Evolutionary conservation across 2,329 filamentous ascomycete species (phyloP).

Genomic region (Myriangium duriaei): DNA sequence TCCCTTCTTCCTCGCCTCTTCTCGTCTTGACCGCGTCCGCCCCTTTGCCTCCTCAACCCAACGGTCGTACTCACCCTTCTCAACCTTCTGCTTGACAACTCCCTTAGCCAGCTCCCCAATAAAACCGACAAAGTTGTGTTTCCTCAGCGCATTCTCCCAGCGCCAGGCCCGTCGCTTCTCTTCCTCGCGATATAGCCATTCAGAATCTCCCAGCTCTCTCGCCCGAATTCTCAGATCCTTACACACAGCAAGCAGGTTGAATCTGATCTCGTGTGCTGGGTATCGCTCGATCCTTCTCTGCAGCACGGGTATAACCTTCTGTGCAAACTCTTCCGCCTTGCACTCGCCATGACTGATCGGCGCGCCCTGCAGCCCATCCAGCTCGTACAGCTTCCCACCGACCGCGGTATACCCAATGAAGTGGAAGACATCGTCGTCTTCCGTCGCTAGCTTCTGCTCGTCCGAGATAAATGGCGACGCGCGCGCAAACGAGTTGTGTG

Average conservation of each 20-base stretch:
- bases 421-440: slow-evolving; percentile 85
- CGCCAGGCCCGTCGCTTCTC: slow-evolving; percentile 75
- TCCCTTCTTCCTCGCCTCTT: slow-evolving; percentile 32
- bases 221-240: slow-evolving; percentile 68
- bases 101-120: slow-evolving; percentile 81
- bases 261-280: slow-evolving; percentile 75
- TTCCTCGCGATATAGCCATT: slow-evolving; percentile 67
- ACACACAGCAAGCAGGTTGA: slow-evolving; percentile 91
- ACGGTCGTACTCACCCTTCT: slow-evolving; percentile 52
- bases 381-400: slow-evolving; percentile 72
- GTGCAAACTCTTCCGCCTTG: slow-evolving; percentile 56
- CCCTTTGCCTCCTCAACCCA: slow-evolving; percentile 61
- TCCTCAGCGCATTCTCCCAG: slow-evolving; percentile 85
- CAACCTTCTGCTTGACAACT: slow-evolving; percentile 64
- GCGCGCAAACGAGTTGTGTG: slow-evolving; percentile 82
- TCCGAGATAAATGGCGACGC: slow-evolving; percentile 89
- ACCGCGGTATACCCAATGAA: slow-evolving; percentile 91
- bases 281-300: slow-evolving; percentile 75
- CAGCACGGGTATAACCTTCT: slow-evolving; percentile 75
- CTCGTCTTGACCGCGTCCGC: slow-evolving; percentile 39
- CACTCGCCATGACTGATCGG: slow-evolving; percentile 82
- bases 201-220: slow-evolving; percentile 67
- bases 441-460: slow-evolving; percentile 58
- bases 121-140: slow-evolving; percentile 95
- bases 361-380: slow-evolving; percentile 86